Base-by-base conservation (phyloP, 306 rosid genomes). In the Sphenostylis stenocarpa region DNA sequence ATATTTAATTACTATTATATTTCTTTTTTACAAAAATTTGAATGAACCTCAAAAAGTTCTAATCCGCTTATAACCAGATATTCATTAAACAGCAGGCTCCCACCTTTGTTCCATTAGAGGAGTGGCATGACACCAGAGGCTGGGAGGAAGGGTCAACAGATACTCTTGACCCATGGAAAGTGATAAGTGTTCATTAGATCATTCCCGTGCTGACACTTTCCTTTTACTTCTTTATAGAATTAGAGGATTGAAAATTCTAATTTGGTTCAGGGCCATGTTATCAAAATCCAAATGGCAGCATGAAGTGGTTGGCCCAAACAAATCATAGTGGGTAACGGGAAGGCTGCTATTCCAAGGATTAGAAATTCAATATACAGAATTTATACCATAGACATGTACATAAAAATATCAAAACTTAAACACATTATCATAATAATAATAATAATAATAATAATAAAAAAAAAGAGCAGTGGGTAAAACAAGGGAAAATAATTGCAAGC, bases 151-250 rank as follows among this genome's bases (percentile, higher is more conserved):
- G 28, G 17, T 24, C 24, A 51, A 16, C 7, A 2, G 44, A 1
- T 10, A 9, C 44, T 24, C 28, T 51, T 62, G 62, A 51, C 48
- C 77, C 64, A 43, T 43, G 53, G 47, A 64, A 72, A 31, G 16
- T 65, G 83, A 64, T 16, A 5, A 79, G 58, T 41, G 39, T 10
- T 14, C 19, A 49, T 62, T 38, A 36, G 48, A 71, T 13, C 44
- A 67, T 58, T 43, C 52, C 63, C 10, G 21, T 33, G 49, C 43
- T 45, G 14, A 49, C 16, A 48, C 16, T 49, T 63, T 48, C 12
- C 2, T 12, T 65, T 49, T 16, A 38, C 49, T 36, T 65, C n/a
- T 29, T 26, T 1, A 26, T 26, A 26, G 28, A 26, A 26, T 49
- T 17, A 47, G 58, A 67, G n/a, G 58, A 41, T 29, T 51, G 7